Evolutionary conservation across 1,139 yeast genomes (phyloP).

Genomic region (Hemisphaericaspora xylanilytica): DNA sequence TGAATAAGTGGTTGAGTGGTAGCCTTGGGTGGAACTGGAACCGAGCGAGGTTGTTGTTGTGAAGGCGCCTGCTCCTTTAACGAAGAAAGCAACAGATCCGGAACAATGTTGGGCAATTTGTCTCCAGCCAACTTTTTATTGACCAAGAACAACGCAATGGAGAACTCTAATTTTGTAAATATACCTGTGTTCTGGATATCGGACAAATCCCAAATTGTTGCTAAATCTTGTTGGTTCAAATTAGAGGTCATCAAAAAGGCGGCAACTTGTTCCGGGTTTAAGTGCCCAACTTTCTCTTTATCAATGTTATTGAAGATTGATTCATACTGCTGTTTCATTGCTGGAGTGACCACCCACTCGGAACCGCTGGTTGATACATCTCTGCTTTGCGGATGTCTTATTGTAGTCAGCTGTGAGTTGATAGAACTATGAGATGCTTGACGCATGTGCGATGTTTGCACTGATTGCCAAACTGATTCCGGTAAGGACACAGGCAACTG

Average conservation of each 20-base stretch:
- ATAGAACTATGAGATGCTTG: constrained; percentile 46
- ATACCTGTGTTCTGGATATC: constrained; percentile 86
- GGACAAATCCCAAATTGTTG: constrained; percentile 91
- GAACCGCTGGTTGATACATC: constrained; percentile 12
- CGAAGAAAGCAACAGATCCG: constrained; percentile 48
- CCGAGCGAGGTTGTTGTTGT: constrained; percentile 7
- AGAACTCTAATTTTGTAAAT: constrained; percentile 78
- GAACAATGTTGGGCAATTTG: constrained; percentile 69
- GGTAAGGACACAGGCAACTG: constrained; percentile 73
- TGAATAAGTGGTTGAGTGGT: neutral
- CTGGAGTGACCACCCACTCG: constrained; percentile 69
- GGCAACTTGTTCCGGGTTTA: constrained; percentile 81
- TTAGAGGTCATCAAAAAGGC: constrained; percentile 86
- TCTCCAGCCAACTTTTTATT: constrained; percentile 79
- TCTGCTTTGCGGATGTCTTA: constrained; percentile 28
- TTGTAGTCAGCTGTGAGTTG: constrained; percentile 45
- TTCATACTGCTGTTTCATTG: constrained; percentile 76
- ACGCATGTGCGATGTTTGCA: constrained; percentile 22
- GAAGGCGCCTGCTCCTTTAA: constrained; percentile 16
- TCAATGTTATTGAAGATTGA: constrained; percentile 76
- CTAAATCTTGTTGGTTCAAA: constrained; percentile 79
- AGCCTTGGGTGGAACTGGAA: constrained; percentile 2
- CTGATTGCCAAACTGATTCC: constrained; percentile 62
- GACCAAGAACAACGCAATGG: constrained; percentile 90
- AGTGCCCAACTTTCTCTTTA: constrained; percentile 55